phyloP scores from a whole-genome alignment of 495 filamentous ascomycete genomes.

The Neurospora sp. region DNA sequence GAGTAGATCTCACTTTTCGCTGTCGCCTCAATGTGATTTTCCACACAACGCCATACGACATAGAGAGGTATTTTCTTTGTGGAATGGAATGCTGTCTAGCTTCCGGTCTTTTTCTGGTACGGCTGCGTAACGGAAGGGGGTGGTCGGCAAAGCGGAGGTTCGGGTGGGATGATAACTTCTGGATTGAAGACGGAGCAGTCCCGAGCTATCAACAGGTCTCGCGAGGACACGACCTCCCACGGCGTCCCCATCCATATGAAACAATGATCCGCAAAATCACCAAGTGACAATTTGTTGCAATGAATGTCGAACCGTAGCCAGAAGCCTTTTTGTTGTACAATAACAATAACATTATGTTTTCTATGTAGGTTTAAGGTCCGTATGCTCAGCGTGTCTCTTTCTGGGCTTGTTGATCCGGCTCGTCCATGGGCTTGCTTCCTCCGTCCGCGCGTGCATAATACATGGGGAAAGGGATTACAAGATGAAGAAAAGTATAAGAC shows the following conservation, averaged over 20 bases:
- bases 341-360: not conserved
- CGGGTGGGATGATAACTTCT: not conserved
- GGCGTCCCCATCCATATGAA: not conserved
- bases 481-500: conserved; percentile 1
- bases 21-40: too few species aligned
- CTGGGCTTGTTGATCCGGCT: not conserved
- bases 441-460: not conserved
- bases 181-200: not conserved
- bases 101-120: too few species aligned
- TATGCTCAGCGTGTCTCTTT: not conserved
- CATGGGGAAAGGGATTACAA: not conserved
- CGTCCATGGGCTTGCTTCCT: not conserved
- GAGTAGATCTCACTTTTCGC: too few species aligned
- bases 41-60: too few species aligned
- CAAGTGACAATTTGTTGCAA: not conserved
- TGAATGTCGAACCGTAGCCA: not conserved
- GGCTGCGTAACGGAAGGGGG: too few species aligned
- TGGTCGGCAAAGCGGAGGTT: not conserved
- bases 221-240: not conserved
- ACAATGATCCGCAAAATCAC: too few species aligned
- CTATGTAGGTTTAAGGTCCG: not conserved
- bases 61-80: too few species aligned
- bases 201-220: not conserved
- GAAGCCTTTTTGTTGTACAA: not conserved
- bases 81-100: too few species aligned